phyloP scores from a whole-genome alignment of 345 rosid genomes.

The Moringa oleifera region DNA sequence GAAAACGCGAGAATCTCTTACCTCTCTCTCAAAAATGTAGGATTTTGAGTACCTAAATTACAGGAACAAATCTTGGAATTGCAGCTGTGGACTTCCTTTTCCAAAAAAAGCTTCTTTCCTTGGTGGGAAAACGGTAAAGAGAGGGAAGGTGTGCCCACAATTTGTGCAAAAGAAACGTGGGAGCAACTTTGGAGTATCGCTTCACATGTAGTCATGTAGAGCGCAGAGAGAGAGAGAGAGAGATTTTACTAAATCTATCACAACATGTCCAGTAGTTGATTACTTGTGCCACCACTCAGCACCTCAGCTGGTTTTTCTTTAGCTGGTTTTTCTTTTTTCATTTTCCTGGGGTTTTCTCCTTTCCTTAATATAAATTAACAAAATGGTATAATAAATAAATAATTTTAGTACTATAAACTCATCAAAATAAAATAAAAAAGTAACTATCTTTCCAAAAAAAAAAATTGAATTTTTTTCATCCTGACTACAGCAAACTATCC shows the following conservation, averaged over 20 bases:
- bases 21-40: constrained; percentile 7
- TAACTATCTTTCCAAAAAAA: no score
- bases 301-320: neutral
- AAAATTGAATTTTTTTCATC: no score
- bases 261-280: neutral
- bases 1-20: constrained; percentile 15
- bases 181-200: constrained; percentile 40
- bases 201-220: constrained; percentile 28
- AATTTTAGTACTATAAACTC: no score
- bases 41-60: constrained; percentile 6
- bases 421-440: no score
- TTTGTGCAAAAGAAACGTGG: constrained; percentile 68
- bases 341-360: no score
- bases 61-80: constrained; percentile 15
- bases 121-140: constrained; percentile 15
- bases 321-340: constrained; percentile 9
- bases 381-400: no score
- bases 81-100: neutral
- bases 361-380: no score
- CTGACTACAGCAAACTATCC: no score
- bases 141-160: constrained; percentile 29
- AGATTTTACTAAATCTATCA: neutral
- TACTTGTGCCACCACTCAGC: neutral
- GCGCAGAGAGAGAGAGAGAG: constrained; percentile 10
- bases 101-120: constrained; percentile 9